Evolutionary conservation across 805 yeast genomes (phyloP).

Genomic region (Brettanomyces anomalus): DNA sequence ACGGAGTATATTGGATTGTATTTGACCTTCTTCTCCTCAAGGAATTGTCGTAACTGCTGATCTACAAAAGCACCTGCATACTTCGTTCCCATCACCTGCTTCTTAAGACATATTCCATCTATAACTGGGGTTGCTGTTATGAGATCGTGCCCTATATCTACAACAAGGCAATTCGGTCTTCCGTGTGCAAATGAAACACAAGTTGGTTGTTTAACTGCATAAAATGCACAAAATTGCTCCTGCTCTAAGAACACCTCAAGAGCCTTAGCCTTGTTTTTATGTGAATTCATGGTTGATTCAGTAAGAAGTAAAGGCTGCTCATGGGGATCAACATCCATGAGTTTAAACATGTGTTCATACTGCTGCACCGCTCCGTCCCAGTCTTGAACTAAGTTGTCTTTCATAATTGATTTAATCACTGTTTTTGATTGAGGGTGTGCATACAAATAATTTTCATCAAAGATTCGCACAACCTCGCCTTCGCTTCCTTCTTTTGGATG

Average conservation of each 20-base stretch:
- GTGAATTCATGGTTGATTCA: constrained; percentile 81
- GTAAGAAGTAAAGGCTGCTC: constrained; percentile 77
- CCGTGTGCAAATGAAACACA: constrained; percentile 86
- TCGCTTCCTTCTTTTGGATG: constrained; percentile 10
- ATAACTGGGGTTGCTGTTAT: constrained; percentile 72
- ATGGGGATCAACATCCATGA: constrained; percentile 40
- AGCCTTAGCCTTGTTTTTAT: constrained; percentile 54
- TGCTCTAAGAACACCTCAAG: constrained; percentile 65
- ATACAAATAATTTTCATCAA: constrained; percentile 24
- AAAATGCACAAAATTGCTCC: constrained; percentile 70
- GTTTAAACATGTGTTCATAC: constrained; percentile 52
- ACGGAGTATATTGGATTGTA: constrained; percentile 42
- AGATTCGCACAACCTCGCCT: constrained; percentile 6
- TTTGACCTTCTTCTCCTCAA: constrained; percentile 26
- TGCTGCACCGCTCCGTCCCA: constrained; percentile 84
- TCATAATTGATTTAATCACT: constrained; percentile 48
- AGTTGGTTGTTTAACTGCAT: constrained; percentile 74
- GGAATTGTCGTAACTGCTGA: constrained; percentile 38
- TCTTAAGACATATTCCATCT: constrained; percentile 70
- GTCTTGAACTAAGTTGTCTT: constrained; percentile 58
- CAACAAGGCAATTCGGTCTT: constrained; percentile 77
- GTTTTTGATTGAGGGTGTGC: constrained; percentile 38
- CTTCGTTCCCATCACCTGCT: constrained; percentile 60
- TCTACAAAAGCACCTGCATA: constrained; percentile 65
- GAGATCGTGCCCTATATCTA: constrained; percentile 77